A percentile compares a stretch with the other conserved stretches of the same genome.
phyloP scores from a whole-genome alignment of 2,329 filamentous ascomycete species.

The Botryotinia calthae region DNA sequence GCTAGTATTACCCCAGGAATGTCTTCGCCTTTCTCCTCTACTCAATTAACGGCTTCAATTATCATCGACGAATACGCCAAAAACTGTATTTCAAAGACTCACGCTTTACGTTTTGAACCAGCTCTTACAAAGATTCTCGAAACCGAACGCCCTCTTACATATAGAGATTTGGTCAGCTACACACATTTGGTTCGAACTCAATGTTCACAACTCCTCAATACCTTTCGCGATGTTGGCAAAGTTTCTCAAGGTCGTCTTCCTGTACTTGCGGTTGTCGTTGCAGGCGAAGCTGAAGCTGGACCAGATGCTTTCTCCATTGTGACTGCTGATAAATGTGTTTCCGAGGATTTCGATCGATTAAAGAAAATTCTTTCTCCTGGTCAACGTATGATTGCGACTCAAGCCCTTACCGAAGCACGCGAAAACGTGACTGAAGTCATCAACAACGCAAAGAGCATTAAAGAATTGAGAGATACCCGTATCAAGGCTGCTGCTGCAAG shows the following conservation, averaged over 20 bases:
- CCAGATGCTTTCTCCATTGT: slow-evolving; percentile 86
- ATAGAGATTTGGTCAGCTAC: slow-evolving; percentile 86
- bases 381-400: slow-evolving; percentile 78
- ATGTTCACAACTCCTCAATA: slow-evolving; percentile 83
- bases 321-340: slow-evolving; percentile 84
- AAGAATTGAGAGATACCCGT: slow-evolving; percentile 78
- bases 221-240: slow-evolving; percentile 89
- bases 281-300: slow-evolving; percentile 88
- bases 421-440: slow-evolving; percentile 69
- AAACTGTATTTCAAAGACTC: slow-evolving; percentile 48
- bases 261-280: slow-evolving; percentile 81
- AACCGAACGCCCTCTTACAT: slow-evolving; percentile 74
- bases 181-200: slow-evolving; percentile 87
- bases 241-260: slow-evolving; percentile 74
- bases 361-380: slow-evolving; percentile 87
- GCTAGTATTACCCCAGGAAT: slow-evolving; percentile 64
- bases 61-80: slow-evolving; percentile 87
- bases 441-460: slow-evolving; percentile 73
- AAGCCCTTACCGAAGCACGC: slow-evolving; percentile 76
- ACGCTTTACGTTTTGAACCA: slow-evolving; percentile 59
- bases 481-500: slow-evolving; percentile 84
- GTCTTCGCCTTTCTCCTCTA: slow-evolving; percentile 73
- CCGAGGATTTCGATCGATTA: slow-evolving; percentile 80
- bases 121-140: slow-evolving; percentile 76
- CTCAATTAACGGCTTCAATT: slow-evolving; percentile 79